A percentile compares a stretch with the other conserved stretches of the same genome.
Conservation (phyloP, 2,329 filamentous ascomycete genomes). For the Cryphonectria naterciae region DNA sequence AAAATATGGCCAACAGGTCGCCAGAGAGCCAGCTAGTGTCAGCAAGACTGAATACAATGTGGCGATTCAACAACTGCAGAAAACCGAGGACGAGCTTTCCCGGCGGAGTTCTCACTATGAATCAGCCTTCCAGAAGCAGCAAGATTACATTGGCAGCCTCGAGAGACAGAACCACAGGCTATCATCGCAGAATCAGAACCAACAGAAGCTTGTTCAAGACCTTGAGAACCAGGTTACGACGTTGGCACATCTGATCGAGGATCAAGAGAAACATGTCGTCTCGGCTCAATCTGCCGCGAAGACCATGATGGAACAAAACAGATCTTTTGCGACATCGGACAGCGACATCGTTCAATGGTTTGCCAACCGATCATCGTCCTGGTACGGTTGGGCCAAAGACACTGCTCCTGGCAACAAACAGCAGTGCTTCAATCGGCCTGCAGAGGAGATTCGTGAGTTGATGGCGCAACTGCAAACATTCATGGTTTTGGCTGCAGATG, state of each 20-base stretch:
- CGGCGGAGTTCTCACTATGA: neutral
- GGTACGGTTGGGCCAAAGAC: conserved; percentile 4
- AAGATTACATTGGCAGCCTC: neutral
- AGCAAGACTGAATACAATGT: neutral
- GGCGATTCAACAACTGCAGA: neutral
- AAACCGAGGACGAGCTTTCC: neutral
- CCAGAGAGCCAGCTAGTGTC: neutral
- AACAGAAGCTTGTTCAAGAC: neutral
- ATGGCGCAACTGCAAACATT: conserved; percentile 3
- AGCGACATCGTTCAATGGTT: conserved; percentile 1
- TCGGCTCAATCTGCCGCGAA: conserved; percentile 1
- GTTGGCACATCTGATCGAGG: neutral
- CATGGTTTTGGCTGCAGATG: neutral
- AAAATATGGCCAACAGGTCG: neutral
- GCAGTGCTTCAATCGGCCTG: neutral
- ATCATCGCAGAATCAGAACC: neutral
- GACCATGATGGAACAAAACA: conserved; percentile 7
- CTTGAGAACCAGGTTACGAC: neutral
- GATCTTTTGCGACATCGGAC: neutral
- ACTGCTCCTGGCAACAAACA: conserved; percentile 1
- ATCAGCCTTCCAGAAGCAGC: neutral
- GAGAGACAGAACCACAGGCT: neutral
- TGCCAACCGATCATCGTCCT: conserved; percentile 1
- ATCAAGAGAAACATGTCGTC: conserved; percentile 6
- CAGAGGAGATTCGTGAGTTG: neutral